Evolutionary conservation across 177 flowering plant species (phyloP), one percentile per base, ranked within the genome.

Genomic region (Vitis hybrid): DNA sequence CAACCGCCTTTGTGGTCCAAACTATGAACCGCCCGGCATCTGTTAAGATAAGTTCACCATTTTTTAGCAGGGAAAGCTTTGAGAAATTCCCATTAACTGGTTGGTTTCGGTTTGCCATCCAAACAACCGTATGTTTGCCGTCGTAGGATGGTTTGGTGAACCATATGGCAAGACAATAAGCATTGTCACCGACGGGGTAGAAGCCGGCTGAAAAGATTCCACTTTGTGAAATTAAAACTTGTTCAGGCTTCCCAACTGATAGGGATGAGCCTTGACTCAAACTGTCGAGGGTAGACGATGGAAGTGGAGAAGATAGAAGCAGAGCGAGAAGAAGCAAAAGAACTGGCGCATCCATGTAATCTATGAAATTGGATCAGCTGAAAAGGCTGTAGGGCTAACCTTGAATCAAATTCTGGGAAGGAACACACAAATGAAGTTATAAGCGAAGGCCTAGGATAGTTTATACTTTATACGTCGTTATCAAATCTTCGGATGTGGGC

Each of bases 101-200:
- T 6, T 55, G 20, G 61, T 83, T 82, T 19, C 82, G 72, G 69
- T 81, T 83, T 1, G 84, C 84, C 78, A 77, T 75, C 84, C 84
- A 83, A 52, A 75, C 82, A 2, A 65, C 51, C 6, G 81, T 68
- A 5, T 60, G 20, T 13, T 61, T 7, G 8, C 39, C 13, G n/a
- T 3, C 33, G 33, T 12, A 29, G 18, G 69, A 20, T 7, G 79
- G 48, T 2, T 74, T 51, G 5, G 69, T 69, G 67, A 70, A 81
- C 82, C 86, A 79, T 10, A 83, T 62, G 1, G 82, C 64, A 48
- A 81, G 81, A 62, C 77, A 73, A 51, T 61, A 79, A 33, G 84
- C 86, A 14, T 79, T 79, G 1, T 55, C 52, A 1, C 86, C 86
- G 11, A 81, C 81, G 0, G 50, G 13, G 56, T 62, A 66, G 70